Conservation (phyloP, 2,329 filamentous ascomycete genomes). For the Bipolaris zeicola region DNA sequence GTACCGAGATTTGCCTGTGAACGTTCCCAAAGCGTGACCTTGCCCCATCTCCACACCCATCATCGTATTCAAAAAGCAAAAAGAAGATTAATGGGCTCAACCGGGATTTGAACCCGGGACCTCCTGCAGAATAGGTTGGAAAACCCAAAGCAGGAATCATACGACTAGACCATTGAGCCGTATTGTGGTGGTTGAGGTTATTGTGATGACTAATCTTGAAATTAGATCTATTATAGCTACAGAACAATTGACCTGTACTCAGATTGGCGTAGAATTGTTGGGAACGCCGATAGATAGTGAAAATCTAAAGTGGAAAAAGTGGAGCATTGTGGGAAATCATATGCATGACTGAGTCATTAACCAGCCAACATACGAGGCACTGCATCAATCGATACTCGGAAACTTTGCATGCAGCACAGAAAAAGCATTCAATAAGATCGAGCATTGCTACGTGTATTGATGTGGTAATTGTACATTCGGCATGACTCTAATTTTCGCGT, state of each 20-base stretch:
- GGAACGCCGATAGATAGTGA: background rate
- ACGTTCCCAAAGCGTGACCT: background rate
- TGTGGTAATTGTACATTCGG: background rate
- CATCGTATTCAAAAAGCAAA: background rate
- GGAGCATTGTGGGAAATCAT: background rate
- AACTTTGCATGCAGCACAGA: background rate
- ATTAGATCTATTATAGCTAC: background rate
- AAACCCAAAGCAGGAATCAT: slow-evolving; percentile 40
- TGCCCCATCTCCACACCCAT: background rate
- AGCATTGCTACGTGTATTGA: background rate
- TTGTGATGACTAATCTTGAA: background rate
- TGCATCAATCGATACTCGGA: background rate
- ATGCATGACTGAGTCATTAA: background rate
- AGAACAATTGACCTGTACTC: too few species aligned
- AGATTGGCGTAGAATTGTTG: too few species aligned
- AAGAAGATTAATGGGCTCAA: slow-evolving; percentile 8
- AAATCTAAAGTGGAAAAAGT: background rate
- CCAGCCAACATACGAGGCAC: background rate
- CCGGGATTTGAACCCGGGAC: slow-evolving; percentile 29
- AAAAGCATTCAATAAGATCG: background rate
- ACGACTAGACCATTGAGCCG: slow-evolving; percentile 32
- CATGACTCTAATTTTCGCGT: slow-evolving; percentile 5
- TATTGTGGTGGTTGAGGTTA: slow-evolving; percentile 1
- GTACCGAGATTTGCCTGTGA: background rate
- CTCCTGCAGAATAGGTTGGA: slow-evolving; percentile 27